Conservation (phyloP, 2,329 filamentous ascomycete species). For the Claviceps spartinae region DNA sequence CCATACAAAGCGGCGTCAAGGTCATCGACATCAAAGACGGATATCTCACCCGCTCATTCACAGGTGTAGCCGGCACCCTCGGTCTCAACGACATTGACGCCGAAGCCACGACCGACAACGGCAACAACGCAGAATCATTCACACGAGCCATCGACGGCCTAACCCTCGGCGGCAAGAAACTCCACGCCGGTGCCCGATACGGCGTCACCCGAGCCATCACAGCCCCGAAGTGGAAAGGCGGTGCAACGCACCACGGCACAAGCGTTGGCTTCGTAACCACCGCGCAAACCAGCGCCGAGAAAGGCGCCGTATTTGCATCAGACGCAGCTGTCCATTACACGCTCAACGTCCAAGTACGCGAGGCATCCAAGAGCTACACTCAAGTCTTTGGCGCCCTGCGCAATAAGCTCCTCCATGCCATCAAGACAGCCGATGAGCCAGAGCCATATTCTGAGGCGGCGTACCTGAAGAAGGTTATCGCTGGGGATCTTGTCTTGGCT, state of each 20-base stretch:
- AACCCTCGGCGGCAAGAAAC: slow-evolving; percentile 40
- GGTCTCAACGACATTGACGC: slow-evolving; percentile 51
- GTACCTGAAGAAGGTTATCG: slow-evolving; percentile 40
- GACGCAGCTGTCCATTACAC: slow-evolving; percentile 48
- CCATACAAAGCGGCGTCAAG: slow-evolving; percentile 19
- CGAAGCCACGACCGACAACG: slow-evolving; percentile 41
- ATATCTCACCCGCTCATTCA: slow-evolving; percentile 45
- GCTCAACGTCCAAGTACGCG: slow-evolving; percentile 25
- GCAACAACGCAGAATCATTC: slow-evolving; percentile 31
- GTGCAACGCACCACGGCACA: slow-evolving; percentile 37
- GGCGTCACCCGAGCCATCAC: slow-evolving; percentile 47
- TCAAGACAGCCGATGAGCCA: slow-evolving; percentile 17
- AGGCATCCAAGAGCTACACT: slow-evolving; percentile 36
- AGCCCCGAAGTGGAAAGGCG: slow-evolving; percentile 32
- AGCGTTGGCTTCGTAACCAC: slow-evolving; percentile 45
- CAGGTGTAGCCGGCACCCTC: slow-evolving; percentile 44
- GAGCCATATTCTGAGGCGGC: slow-evolving; percentile 33
- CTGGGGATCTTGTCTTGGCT: slow-evolving; percentile 39
- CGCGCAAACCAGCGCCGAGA: slow-evolving; percentile 30
- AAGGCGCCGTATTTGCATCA: slow-evolving; percentile 36
- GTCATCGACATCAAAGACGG: slow-evolving; percentile 41
- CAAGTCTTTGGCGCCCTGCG: slow-evolving; percentile 38
- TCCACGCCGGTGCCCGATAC: slow-evolving; percentile 36
- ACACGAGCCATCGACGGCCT: slow-evolving; percentile 46
- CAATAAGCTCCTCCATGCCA: slow-evolving; percentile 38